phyloP scores from a whole-genome alignment of 2,329 filamentous ascomycete species.

The Tetracladium maxilliforme region DNA sequence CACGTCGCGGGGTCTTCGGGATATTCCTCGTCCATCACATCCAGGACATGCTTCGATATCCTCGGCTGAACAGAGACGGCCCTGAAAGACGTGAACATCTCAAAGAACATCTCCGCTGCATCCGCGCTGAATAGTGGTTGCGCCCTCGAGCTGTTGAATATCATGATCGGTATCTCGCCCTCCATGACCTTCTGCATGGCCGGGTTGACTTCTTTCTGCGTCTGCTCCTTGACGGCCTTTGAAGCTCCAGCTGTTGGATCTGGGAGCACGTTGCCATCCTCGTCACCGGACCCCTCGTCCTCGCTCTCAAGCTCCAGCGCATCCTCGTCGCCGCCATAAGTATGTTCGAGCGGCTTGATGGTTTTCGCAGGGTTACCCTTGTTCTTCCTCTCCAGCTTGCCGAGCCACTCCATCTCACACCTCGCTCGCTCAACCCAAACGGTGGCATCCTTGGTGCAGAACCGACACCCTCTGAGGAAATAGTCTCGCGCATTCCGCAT shows the following conservation, averaged over 20 bases:
- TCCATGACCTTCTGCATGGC: too few relatives aligned
- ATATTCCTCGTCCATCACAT: constrained; percentile 41
- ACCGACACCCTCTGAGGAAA: constrained; percentile 80
- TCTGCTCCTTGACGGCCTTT: constrained; percentile 15
- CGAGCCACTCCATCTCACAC: constrained; percentile 84
- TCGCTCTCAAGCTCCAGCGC: constrained; percentile 11
- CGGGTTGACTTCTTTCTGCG: constrained; percentile 64
- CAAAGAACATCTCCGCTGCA: constrained; percentile 65
- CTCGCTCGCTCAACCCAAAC: constrained; percentile 86
- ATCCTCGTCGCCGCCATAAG: constrained; percentile 28
- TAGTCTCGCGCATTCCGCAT: constrained; percentile 75
- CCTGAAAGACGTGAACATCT: constrained; percentile 59
- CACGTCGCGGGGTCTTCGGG: constrained; percentile 47
- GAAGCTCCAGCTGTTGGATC: too few relatives aligned
- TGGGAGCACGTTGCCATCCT: constrained; percentile 36
- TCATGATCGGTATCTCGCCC: constrained; percentile 84
- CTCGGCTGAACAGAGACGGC: constrained; percentile 46
- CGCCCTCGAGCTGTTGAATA: constrained; percentile 76
- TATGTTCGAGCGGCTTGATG: constrained; percentile 21
- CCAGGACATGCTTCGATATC: constrained; percentile 62
- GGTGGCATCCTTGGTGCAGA: constrained; percentile 60
- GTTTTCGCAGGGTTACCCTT: constrained; percentile 30
- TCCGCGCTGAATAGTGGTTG: constrained; percentile 54
- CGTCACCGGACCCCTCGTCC: constrained; percentile 24
- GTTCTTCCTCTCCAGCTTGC: constrained; percentile 62